A percentile compares a stretch with the other conserved stretches of the same genome.
phyloP scores from a whole-genome alignment of 2,329 filamentous ascomycete species.

The Phyllosticta citriasiana region DNA sequence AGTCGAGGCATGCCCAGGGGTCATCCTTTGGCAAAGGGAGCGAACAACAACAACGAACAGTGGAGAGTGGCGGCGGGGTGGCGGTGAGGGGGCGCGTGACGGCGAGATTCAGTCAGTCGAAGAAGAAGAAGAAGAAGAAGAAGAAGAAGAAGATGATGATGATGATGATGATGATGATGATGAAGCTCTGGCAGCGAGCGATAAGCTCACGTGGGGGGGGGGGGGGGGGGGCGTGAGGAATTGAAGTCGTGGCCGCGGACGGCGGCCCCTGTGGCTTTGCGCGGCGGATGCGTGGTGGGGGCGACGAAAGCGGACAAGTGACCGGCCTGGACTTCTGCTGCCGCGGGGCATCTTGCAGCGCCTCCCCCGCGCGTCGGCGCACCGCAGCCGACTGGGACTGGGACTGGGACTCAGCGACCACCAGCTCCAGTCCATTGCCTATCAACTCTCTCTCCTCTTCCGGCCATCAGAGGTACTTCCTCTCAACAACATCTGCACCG shows the following conservation, averaged over 20 bases:
- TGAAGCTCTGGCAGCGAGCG: background rate
- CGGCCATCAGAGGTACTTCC: constrained; percentile 5
- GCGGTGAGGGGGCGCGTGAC: constrained; percentile 8
- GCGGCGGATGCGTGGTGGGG: background rate
- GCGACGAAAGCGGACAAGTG: background rate
- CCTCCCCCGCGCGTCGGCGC: constrained; percentile 2
- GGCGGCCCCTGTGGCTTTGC: too few relatives aligned
- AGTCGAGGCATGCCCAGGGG: constrained; percentile 7
- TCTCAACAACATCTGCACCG: constrained; percentile 7
- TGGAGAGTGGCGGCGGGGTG: background rate
- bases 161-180: background rate
- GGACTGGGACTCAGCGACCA: background rate
- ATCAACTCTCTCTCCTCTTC: constrained; percentile 1
- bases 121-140: too few relatives aligned
- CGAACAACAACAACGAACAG: background rate
- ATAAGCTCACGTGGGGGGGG: background rate
- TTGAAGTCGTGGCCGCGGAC: too few relatives aligned
- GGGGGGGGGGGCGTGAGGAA: too few relatives aligned
- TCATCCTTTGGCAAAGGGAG: constrained; percentile 3
- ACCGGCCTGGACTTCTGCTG: background rate
- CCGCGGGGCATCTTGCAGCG: background rate
- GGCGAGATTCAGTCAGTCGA: background rate
- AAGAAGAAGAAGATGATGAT: too few relatives aligned
- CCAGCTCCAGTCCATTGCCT: background rate
- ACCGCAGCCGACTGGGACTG: background rate